Conservation (phyloP, 129 eudicot species). For the Chrysanthemum makinoi region DNA sequence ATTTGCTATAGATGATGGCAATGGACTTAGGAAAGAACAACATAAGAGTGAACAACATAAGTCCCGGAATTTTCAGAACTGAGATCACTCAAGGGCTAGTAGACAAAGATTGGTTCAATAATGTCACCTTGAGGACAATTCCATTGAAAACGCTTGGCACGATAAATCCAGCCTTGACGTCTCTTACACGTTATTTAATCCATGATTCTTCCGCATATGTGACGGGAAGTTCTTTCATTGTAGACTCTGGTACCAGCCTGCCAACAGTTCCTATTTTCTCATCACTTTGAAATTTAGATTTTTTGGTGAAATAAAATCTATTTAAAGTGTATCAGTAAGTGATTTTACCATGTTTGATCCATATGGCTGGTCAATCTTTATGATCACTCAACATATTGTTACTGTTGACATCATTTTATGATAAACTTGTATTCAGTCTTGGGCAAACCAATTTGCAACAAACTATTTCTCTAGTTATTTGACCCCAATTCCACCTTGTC, state of each 20-base stretch:
- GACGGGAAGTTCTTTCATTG: too few species aligned
- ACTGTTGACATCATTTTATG: background rate
- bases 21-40: conserved; percentile 44
- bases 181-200: too few species aligned
- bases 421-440: too few species aligned
- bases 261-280: too few species aligned
- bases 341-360: background rate
- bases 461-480: too few species aligned
- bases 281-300: too few species aligned
- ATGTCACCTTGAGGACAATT: conserved; percentile 10
- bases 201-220: too few species aligned
- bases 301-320: background rate
- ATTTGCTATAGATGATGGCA: conserved; percentile 42
- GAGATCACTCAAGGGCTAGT: conserved; percentile 45
- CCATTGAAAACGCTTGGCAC: conserved; percentile 43
- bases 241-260: too few species aligned
- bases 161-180: too few species aligned
- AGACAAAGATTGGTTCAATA: conserved; percentile 40
- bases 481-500: too few species aligned
- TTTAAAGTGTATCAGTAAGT: too few species aligned
- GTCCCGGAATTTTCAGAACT: conserved; percentile 50
- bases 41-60: conserved; percentile 51
- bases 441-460: too few species aligned
- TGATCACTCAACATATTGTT: background rate
- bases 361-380: background rate